These are phyloP conservation scores for Chlamydomonas sp. DNA, from an alignment of 139 green algal species.

Conservation along the genomic window DNA sequence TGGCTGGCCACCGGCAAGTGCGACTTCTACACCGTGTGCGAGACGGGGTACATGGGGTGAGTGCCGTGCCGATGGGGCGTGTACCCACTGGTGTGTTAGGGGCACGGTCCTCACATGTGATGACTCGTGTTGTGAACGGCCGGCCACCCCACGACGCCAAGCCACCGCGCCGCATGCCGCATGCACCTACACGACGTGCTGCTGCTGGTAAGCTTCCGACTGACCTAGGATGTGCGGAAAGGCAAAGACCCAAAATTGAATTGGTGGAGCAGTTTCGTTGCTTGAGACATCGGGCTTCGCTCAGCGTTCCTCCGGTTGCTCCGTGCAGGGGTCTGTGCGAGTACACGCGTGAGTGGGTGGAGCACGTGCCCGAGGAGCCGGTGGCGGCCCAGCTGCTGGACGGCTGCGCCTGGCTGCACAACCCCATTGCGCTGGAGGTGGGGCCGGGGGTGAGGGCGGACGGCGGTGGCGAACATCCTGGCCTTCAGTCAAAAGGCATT, in stretches of 20 bases:
- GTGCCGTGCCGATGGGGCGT: not conserved
- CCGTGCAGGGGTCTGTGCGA: not conserved
- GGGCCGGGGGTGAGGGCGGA: not conserved
- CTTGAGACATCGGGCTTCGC: not conserved
- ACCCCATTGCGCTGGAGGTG: not conserved
- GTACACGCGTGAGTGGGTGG: constrained; percentile 11
- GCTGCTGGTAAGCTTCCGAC: too few relatives aligned
- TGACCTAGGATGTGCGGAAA: too few relatives aligned
- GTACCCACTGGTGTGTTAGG: not conserved
- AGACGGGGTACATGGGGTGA: not conserved
- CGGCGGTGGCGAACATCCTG: not conserved
- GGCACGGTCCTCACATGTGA: too few relatives aligned
- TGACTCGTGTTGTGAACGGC: too few relatives aligned
- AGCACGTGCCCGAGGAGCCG: constrained; percentile 3
- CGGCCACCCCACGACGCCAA: too few relatives aligned
- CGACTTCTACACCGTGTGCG: constrained; percentile 32
- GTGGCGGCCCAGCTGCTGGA: constrained; percentile 14
- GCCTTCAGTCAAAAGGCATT: too few relatives aligned
- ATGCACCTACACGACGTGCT: too few relatives aligned
- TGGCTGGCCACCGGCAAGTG: constrained; percentile 34
- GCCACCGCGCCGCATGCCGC: too few relatives aligned
- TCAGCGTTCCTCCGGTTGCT: not conserved
- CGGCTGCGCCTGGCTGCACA: constrained; percentile 7
- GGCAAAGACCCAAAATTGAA: not conserved
- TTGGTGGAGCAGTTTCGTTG: not conserved